phyloP scores from a whole-genome alignment of 2,329 filamentous ascomycete genomes.

The Penicillium olsonii region DNA sequence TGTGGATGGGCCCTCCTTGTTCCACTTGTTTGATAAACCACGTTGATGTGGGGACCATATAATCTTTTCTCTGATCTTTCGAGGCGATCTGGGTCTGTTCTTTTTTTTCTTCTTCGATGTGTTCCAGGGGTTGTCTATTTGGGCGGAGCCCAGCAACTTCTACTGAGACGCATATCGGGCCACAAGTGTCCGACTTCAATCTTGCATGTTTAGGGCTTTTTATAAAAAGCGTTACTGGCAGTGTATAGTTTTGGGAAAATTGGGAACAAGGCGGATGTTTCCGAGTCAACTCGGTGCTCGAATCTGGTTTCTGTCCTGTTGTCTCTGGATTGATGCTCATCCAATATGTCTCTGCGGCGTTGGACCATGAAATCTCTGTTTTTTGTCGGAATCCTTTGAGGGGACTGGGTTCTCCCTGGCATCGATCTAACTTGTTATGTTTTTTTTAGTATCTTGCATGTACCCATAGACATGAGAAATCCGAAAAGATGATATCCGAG shows the following conservation, averaged over 20 bases:
- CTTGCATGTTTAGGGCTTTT: conserved; percentile 20
- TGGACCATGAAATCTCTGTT: conserved; percentile 16
- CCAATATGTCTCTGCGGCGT: conserved; percentile 18
- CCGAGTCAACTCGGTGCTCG: conserved; percentile 15
- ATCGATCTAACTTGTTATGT: conserved; percentile 23
- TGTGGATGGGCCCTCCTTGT: conserved; percentile 4
- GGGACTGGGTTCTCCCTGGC: conserved; percentile 24
- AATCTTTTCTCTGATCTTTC: conserved; percentile 15
- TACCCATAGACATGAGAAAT: conserved; percentile 32
- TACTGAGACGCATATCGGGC: conserved; percentile 11
- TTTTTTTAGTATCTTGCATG: conserved; percentile 22
- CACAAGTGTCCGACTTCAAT: conserved; percentile 9
- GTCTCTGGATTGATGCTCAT: conserved; percentile 10
- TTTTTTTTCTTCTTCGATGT: conserved; percentile 13
- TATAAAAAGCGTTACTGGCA: conserved; percentile 22
- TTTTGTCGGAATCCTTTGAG: conserved; percentile 11
- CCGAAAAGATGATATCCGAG: conserved; percentile 23
- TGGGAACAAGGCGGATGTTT: conserved; percentile 2
- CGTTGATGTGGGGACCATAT: conserved; percentile 10
- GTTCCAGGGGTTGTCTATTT: conserved; percentile 4
- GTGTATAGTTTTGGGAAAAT: conserved; percentile 25
- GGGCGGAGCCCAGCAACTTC: conserved; percentile 14
- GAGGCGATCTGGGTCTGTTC: conserved; percentile 13
- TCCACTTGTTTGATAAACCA: conserved; percentile 15
- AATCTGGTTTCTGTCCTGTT: conserved; percentile 11